These are phyloP conservation scores for Boechera retrofracta DNA, from an alignment of 345 rosid species.

Conservation along the genomic window DNA sequence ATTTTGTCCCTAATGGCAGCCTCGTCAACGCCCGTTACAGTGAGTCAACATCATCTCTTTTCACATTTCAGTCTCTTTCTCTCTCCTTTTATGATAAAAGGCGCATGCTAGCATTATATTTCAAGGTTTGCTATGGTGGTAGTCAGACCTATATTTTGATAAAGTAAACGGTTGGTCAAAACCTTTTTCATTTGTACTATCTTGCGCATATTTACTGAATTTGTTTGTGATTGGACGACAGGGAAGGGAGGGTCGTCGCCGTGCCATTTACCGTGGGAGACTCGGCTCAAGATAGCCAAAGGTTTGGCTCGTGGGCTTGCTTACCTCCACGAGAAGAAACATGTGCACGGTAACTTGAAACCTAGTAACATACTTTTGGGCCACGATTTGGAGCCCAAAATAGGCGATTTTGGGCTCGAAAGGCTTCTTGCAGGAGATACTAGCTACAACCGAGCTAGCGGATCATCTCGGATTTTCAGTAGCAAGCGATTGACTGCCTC, in stretches of 20 bases:
- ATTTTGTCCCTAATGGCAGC: conserved; percentile 82
- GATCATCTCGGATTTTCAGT: conserved; percentile 71
- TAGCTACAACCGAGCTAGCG: conserved; percentile 67
- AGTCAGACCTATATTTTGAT: background rate
- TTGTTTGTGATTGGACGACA: conserved; percentile 30
- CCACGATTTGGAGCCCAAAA: conserved; percentile 71
- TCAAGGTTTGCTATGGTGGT: conserved; percentile 37
- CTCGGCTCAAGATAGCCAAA: conserved; percentile 79
- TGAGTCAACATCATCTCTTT: conserved; percentile 47
- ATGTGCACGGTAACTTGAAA: conserved; percentile 85
- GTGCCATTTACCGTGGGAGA: conserved; percentile 82
- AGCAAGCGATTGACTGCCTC: conserved; percentile 74
- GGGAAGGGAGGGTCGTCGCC: conserved; percentile 92
- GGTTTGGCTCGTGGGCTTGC: conserved; percentile 87
- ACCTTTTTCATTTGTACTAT: background rate
- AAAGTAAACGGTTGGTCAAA: conserved; percentile 52
- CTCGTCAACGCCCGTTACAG: conserved; percentile 90
- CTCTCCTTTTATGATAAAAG: background rate
- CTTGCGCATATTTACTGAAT: conserved; percentile 22
- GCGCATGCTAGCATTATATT: conserved; percentile 33
- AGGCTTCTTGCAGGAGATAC: conserved; percentile 66
- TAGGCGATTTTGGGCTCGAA: conserved; percentile 92
- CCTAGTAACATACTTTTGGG: conserved; percentile 83
- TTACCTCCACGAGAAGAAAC: conserved; percentile 87
- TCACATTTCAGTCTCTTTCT: background rate